Percentiles rank a stretch among this genome's conserved stretches.
Conservation (phyloP, 1,284 basidiomycete species). For the Ustilago xerochloae region DNA sequence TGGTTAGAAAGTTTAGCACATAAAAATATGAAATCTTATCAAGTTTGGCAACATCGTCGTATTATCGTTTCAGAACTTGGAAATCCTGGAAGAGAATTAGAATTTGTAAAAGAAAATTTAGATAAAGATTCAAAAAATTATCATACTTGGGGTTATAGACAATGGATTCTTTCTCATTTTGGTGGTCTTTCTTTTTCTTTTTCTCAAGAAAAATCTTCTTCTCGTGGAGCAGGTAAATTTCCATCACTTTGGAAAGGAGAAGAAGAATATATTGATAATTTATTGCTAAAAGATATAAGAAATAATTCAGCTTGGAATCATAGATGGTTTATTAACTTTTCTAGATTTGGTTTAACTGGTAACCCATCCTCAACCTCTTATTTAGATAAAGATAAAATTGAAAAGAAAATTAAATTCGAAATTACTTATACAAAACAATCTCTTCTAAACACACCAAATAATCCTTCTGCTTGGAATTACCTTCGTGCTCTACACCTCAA, state of each 20-base stretch:
- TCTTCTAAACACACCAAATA: slow-evolving; percentile 54
- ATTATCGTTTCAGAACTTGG: slow-evolving; percentile 51
- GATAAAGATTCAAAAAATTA: slow-evolving; percentile 63
- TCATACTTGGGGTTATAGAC: slow-evolving; percentile 66
- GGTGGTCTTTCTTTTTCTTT: slow-evolving; percentile 40
- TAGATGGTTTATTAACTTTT: slow-evolving; percentile 89
- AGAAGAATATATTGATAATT: slow-evolving; percentile 78
- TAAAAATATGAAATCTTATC: slow-evolving; percentile 65
- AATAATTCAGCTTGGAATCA: slow-evolving; percentile 99
- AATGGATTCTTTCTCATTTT: slow-evolving; percentile 64
- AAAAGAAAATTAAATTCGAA: slow-evolving; percentile 19
- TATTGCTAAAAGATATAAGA: slow-evolving; percentile 82
- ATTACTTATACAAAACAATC: slow-evolving; percentile 40
- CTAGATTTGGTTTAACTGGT: slow-evolving; percentile 25
- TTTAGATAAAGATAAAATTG: not conserved
- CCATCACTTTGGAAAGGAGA: slow-evolving; percentile 80
- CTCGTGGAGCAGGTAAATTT: slow-evolving; percentile 21
- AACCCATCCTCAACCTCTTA: not conserved
- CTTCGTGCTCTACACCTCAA: slow-evolving; percentile 49
- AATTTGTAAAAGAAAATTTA: slow-evolving; percentile 50
- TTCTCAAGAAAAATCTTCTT: not conserved
- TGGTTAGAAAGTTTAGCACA: slow-evolving; percentile 59
- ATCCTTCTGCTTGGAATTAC: slow-evolving; percentile 63
- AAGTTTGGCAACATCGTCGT: slow-evolving; percentile 65
- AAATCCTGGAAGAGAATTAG: slow-evolving; percentile 52